Conservation (phyloP, 2,329 filamentous ascomycete genomes). For the Calonectria hongkongensis region DNA sequence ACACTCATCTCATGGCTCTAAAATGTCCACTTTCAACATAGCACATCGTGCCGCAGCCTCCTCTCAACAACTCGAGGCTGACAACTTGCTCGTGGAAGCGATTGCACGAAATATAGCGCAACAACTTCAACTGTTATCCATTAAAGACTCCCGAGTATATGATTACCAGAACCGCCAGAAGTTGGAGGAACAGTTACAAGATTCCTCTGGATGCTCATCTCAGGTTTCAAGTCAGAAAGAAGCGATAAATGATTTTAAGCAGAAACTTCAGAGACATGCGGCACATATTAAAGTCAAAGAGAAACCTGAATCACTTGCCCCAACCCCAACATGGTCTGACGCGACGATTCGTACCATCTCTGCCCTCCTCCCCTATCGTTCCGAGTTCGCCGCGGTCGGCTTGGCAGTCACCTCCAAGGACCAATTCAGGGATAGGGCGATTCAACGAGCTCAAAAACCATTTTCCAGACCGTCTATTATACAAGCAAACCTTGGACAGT, state of each 20-base stretch:
- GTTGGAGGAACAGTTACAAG: slow-evolving; percentile 24
- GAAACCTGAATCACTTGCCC: slow-evolving; percentile 62
- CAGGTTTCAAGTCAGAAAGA: slow-evolving; percentile 66
- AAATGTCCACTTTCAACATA: background rate
- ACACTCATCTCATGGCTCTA: too few relatives aligned
- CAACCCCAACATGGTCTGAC: slow-evolving; percentile 64
- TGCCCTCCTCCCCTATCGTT: slow-evolving; percentile 71
- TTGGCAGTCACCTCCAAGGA: slow-evolving; percentile 73
- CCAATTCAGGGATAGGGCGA: slow-evolving; percentile 60
- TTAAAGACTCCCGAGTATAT: slow-evolving; percentile 43
- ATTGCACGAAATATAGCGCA: slow-evolving; percentile 67
- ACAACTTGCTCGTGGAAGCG: slow-evolving; percentile 65
- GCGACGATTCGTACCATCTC: slow-evolving; percentile 70
- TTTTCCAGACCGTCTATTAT: slow-evolving; percentile 17
- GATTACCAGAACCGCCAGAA: background rate
- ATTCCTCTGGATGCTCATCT: slow-evolving; percentile 54
- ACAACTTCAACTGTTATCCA: slow-evolving; percentile 64
- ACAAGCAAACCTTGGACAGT: slow-evolving; percentile 47
- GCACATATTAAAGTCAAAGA: slow-evolving; percentile 61
- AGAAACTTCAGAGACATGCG: slow-evolving; percentile 56
- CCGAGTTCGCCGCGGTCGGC: slow-evolving; percentile 72
- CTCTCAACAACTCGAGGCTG: slow-evolving; percentile 58
- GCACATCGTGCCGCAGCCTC: slow-evolving; percentile 34
- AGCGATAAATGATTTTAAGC: slow-evolving; percentile 62
- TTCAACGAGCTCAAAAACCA: slow-evolving; percentile 34